Evolutionary conservation across 1,284 basidiomycete species (phyloP), one percentile per base, ranked within the genome.

Genomic region (Gomphus bonarii): DNA sequence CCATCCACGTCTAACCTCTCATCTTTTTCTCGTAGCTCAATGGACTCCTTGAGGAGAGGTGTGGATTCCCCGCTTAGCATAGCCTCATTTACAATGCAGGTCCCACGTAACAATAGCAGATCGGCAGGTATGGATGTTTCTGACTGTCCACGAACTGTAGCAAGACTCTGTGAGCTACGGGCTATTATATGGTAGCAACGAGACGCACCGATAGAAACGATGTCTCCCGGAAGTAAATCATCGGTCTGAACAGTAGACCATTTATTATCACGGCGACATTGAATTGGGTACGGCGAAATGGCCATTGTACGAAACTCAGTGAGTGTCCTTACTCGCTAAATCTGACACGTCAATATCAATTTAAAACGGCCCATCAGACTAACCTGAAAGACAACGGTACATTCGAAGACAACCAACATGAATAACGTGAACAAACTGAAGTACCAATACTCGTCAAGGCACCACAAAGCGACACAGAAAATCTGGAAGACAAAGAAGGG

Each of bases 31-130:
- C 91, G 76, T 1, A 97, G 77, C 60, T 92, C 87, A 58, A 95
- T 85, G 18, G 88, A 90, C 66, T 97, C 95, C 69, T 97, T 97
- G 55, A 97, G 77, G 7, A 97, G 75, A 0, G 94, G 94, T 0
- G 95, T 97, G 1, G 92, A 95, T 73, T 97, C 94, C 57, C 95
- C 95, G 1, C 92, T 95, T 5, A 97, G 75, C 95, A 97, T 97
- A 16, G 95, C 94, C 69, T 97, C 94, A 69, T 97, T 97, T 61
- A 97, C 93, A 64, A 97, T 97, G 63, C 85, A 88, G 1, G 91
- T 90, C 5, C 95, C 94, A 55, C 85, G 82, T 14, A 97, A 72
- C 14, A 97, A 79, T 6, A 97, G 79, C 46, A 97, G 81, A 67
- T 97, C 95, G 16, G 91, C 94, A 1, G 94, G 92, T 33, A 95